Base-by-base conservation (phyloP, 202 grass and related monocot species). In the Hordeum pubiflorum region DNA sequence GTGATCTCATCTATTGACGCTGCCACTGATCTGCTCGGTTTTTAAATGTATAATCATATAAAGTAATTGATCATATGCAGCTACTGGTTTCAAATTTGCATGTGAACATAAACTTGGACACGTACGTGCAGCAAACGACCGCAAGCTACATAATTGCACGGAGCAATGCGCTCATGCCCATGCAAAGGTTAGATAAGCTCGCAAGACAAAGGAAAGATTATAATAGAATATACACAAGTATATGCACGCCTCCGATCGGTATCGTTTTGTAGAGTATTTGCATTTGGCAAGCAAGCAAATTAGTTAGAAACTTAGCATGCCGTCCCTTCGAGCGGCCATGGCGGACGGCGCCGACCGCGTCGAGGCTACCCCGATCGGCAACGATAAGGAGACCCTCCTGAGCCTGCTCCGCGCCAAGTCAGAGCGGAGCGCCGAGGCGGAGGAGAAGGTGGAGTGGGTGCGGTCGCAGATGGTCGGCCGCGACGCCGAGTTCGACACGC, bases 401-500 rank as follows among this genome's bases (percentile, higher is more conserved):
- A 85, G 82, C 72, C 82, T 89, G 2, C 82, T 86, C 14, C 88
- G 75, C 0, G 64, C 32, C 48, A 20, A 31, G 86, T 60, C 70
- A 17, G 76, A 86, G 63, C 71, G 63, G 50, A 68, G 65, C 70
- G 34, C 58, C 1, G 62, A 73, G 67, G 76, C 38, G 63, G 85
- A 89, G 43, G 89, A 82, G 82, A 85, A 78, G 84, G 82, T 93
- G 40, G 86, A 82, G 17, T 94, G 94, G 94, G 77, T 94, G 69
- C 82, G 75, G 31, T 88, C 87, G 40, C 87, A 97, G 85, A 55
- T 97, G 4, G 68, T 89, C 7, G 89, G 85, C 58, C 10, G 39
- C 31, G 82, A 55, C 78, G 44, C 75, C 22, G 94, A 90, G 78
- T 90, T 92, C 59, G 74, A 89, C 55, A 90, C 91, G 8, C 87